These are phyloP conservation scores for Pterocarpus macrocarpus DNA, from an alignment of 306 rosid genomes.

Conservation along the genomic window DNA sequence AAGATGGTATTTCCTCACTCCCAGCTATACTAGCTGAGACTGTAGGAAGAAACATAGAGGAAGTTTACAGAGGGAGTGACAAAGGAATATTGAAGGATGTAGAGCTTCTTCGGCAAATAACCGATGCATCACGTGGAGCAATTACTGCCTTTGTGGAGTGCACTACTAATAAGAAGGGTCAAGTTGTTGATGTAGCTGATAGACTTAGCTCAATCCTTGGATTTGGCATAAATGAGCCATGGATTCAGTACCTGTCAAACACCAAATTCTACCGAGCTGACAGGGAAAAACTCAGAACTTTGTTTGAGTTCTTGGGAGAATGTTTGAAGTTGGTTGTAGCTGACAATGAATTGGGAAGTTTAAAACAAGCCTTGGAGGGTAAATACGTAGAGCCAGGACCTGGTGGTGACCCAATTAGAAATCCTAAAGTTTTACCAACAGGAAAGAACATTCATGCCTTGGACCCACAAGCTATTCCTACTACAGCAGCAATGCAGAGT, in stretches of 20 bases:
- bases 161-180: conserved; percentile 88
- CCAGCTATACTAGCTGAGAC: conserved; percentile 86
- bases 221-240: conserved; percentile 91
- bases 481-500: conserved; percentile 94
- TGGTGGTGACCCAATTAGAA: conserved; percentile 97
- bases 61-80: conserved; percentile 81
- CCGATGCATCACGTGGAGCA: conserved; percentile 89
- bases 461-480: conserved; percentile 94
- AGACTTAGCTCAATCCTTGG: conserved; percentile 83
- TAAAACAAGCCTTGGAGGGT: conserved; percentile 98
- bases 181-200: conserved; percentile 84
- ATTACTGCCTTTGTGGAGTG: conserved; percentile 80
- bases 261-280: conserved; percentile 92
- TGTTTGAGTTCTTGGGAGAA: conserved; percentile 80
- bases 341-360: conserved; percentile 91
- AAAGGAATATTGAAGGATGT: conserved; percentile 93
- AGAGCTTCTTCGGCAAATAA: conserved; percentile 93
- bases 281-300: conserved; percentile 75
- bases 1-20: conserved; percentile 79
- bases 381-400: conserved; percentile 98
- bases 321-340: conserved; percentile 91
- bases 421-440: conserved; percentile 93
- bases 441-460: conserved; percentile 97
- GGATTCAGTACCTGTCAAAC: conserved; percentile 87
- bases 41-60: conserved; percentile 89